phyloP scores from a whole-genome alignment of 129 eudicot species.

The Smallanthus sonchifolius region DNA sequence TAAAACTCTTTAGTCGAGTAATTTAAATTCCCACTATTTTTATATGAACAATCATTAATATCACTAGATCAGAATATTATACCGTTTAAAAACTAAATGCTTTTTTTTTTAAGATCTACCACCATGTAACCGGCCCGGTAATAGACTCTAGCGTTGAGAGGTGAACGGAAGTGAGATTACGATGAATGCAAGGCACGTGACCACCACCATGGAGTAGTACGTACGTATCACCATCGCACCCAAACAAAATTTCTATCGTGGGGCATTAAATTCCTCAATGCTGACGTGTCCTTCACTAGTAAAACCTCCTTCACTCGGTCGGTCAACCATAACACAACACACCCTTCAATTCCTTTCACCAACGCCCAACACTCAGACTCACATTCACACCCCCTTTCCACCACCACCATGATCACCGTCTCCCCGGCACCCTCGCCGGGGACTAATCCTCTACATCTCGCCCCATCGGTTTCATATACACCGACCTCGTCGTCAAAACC shows the following conservation, averaged over 20 bases:
- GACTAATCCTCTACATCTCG: conserved; percentile 1
- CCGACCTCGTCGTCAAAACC: conserved; percentile 44
- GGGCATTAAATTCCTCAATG: conserved; percentile 29
- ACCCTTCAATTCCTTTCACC: conserved; percentile 12
- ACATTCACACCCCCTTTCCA: conserved; percentile 1
- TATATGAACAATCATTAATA: no score
- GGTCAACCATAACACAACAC: conserved; percentile 29
- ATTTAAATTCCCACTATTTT: no score
- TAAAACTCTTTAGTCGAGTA: no score
- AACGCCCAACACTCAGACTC: conserved; percentile 11
- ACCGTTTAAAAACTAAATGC: no score
- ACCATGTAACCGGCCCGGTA: not conserved
- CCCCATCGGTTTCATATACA: conserved; percentile 22
- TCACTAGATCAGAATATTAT: no score
- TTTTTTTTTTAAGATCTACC: no score
- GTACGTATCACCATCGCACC: conserved; percentile 25
- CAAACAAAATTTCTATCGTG: conserved; percentile 25
- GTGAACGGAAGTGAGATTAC: conserved; percentile 21
- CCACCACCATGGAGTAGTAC: conserved; percentile 6
- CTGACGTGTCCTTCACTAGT: conserved; percentile 36
- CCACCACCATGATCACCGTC: conserved; percentile 21
- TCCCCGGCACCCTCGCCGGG: conserved; percentile 30
- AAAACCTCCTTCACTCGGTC: conserved; percentile 2
- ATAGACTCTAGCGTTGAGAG: not conserved
- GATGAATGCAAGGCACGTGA: conserved; percentile 23